Evolutionary conservation across 2,329 filamentous ascomycete genomes (phyloP), one percentile per base, ranked within the genome.

Genomic region (Microdochium trichocladiopsis): DNA sequence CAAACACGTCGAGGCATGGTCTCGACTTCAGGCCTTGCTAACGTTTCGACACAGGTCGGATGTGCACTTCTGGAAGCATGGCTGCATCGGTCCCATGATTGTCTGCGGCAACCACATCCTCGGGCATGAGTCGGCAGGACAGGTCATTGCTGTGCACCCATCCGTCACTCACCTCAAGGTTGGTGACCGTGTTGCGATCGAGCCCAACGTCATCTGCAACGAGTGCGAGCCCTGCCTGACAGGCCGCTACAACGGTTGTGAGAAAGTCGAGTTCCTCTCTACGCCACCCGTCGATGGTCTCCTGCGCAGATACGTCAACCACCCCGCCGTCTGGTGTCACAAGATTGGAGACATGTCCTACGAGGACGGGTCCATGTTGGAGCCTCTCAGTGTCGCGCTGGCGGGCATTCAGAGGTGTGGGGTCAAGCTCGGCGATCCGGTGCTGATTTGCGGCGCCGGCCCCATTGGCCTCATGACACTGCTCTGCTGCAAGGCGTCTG

Each of bases 51-150:
- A 50, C 62, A 93, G 89, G 53, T 95, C 90, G 55, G 92, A 96
- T 70, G 86, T 97, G 52, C 93, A 97, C 74, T 97, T 97, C 77
- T 97, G 93, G 93, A 90, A 95, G 67, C 87, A 88, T 49, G 93
- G 93, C 59, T 89, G 88, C 74, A 97, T 97, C 66, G 93, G 93
- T 25, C 92, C 92, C 60, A 96, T 96, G 92, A 86, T 96, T 57
- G 93, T 97, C 48, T 80, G 81, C 60, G 88, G 81, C 64, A 87
- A 92, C 64, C 93, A 96, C 70, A 91, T 96, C 64, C 84, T 97
- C 21, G 93, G 93, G 59, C 93, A 97, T 76, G 93, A 97, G 74
- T 94, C 90, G 43, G 87, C 91, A 3, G 93, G 92, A 57, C 85
- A 87, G 63, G 72, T 96, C 54, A 80, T 96, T 59, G 88, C 91